phyloP scores from a whole-genome alignment of 2,329 filamentous ascomycete species.

The Xylariaceae sp. region DNA sequence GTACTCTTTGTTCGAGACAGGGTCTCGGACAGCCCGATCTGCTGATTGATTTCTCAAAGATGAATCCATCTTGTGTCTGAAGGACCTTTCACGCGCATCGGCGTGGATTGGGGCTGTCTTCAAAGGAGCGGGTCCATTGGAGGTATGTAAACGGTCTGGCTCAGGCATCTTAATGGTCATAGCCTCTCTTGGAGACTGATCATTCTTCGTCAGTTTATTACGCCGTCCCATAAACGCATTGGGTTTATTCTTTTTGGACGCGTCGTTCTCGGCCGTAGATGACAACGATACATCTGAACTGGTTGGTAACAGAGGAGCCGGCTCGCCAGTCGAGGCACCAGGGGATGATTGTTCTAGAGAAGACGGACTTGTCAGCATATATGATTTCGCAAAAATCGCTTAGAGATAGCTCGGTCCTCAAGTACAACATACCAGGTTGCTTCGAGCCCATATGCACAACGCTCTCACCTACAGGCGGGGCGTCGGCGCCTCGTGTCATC shows the following conservation, averaged over 20 bases:
- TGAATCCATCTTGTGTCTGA: slow-evolving; percentile 64
- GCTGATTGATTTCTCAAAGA: slow-evolving; percentile 66
- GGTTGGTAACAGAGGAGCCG: slow-evolving; percentile 40
- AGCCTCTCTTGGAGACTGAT: slow-evolving; percentile 34
- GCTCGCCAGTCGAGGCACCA: slow-evolving; percentile 37
- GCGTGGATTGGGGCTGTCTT: slow-evolving; percentile 60
- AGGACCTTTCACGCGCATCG: slow-evolving; percentile 57
- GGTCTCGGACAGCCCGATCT: slow-evolving; percentile 56
- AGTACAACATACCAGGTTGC: slow-evolving; percentile 26
- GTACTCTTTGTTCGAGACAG: slow-evolving; percentile 38
- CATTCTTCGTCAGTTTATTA: slow-evolving; percentile 44
- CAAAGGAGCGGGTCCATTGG: slow-evolving; percentile 40
- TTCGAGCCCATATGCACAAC: slow-evolving; percentile 29
- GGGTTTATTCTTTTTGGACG: slow-evolving; percentile 46
- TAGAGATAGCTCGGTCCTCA: neutral
- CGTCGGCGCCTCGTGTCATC: slow-evolving; percentile 28
- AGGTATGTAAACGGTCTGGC: slow-evolving; percentile 34
- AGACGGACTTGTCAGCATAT: slow-evolving; percentile 22
- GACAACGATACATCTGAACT: slow-evolving; percentile 51
- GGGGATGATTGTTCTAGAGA: slow-evolving; percentile 27
- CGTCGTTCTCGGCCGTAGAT: slow-evolving; percentile 46
- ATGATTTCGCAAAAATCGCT: slow-evolving; percentile 10
- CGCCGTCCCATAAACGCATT: slow-evolving; percentile 53
- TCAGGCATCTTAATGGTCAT: slow-evolving; percentile 31
- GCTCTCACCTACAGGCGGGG: slow-evolving; percentile 27